Evolutionary conservation across 192 early-diverging fungal genomes (phyloP), one percentile per base, ranked within the genome.

Genomic region (Mortierella antarctica): DNA sequence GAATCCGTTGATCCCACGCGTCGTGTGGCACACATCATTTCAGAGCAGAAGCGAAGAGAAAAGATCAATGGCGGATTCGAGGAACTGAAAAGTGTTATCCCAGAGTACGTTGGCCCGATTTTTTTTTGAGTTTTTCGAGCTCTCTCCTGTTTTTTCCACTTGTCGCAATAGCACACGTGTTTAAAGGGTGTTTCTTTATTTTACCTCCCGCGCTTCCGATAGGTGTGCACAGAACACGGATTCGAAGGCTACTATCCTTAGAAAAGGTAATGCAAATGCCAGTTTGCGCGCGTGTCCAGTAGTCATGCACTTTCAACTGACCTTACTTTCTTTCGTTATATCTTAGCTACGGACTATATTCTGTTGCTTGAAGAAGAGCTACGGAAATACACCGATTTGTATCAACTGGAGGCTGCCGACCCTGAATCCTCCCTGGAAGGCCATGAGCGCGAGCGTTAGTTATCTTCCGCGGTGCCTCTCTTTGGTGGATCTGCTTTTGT

Each of bases 41-140:
- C 75, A 8, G 84, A 85, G 62, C 81, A 85, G 67, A 85, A 85
- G 67, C 65, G 84, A 9, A 62, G 84, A 15, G 82, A 83, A 45
- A 85, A 85, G 71, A 85, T 85, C 40, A 85, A 85, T 58, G 70
- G 70, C 7, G 84, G 84, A 1, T 85, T 85, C 67, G 81, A 83
- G 48, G 84, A 85, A 57, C 65, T 85, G 17, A 82, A 82, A 64
- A 83, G 74, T 47, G 81, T 78, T 15, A 82, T 85, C 23, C 84
- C 84, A 56, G 77, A 80, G 70, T 79, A 79, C 6, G 75, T 49
- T 7, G 5, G 5, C 7, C 0, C 7, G 23, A 49, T 53, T 5
- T 6, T 12, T 7, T 53, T 31, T 50, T 51, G 47, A 31, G 23
- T 15, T 71, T 70, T 67, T 15, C 62, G 12, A 14, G 14, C 1